These are phyloP conservation scores for Leptographium lundbergii DNA, from an alignment of 2,329 filamentous ascomycete species.

Conservation along the genomic window DNA sequence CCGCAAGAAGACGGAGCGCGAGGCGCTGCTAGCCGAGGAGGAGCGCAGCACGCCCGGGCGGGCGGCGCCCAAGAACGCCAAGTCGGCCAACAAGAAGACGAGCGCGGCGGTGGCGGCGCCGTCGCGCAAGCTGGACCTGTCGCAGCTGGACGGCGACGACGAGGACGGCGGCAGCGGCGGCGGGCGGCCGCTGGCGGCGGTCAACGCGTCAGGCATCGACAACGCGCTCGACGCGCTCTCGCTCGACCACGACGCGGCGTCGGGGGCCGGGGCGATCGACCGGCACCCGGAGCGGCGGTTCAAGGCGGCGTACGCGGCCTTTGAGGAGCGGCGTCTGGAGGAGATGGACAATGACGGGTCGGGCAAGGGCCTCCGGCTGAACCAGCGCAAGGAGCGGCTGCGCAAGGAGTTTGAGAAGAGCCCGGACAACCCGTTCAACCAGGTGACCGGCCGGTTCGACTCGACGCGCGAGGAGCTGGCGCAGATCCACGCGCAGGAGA, in stretches of 20 bases:
- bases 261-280: constrained; percentile 49
- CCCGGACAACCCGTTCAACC: constrained; percentile 91
- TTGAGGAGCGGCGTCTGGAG: constrained; percentile 64
- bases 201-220: constrained; percentile 83
- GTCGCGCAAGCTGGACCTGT: constrained; percentile 58
- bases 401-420: constrained; percentile 90
- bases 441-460: constrained; percentile 65
- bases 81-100: constrained; percentile 55
- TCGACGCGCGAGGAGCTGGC: constrained; percentile 64
- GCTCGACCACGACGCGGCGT: constrained; percentile 28
- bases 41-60: constrained; percentile 52
- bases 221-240: constrained; percentile 82
- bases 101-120: constrained; percentile 1
- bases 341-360: constrained; percentile 78
- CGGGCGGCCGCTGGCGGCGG: constrained; percentile 32
- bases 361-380: constrained; percentile 57
- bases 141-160: constrained; percentile 47
- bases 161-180: constrained; percentile 26
- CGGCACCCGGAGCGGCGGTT: constrained; percentile 78
- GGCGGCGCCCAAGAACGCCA: constrained; percentile 52
- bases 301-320: constrained; percentile 74
- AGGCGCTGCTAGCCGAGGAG: constrained; percentile 71
- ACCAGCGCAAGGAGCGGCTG: constrained; percentile 76
- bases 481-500: constrained; percentile 53
- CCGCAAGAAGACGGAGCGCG: constrained; percentile 84